Evolutionary conservation across 441 rosid species (phyloP).

Genomic region (Macaranga tanarius): DNA sequence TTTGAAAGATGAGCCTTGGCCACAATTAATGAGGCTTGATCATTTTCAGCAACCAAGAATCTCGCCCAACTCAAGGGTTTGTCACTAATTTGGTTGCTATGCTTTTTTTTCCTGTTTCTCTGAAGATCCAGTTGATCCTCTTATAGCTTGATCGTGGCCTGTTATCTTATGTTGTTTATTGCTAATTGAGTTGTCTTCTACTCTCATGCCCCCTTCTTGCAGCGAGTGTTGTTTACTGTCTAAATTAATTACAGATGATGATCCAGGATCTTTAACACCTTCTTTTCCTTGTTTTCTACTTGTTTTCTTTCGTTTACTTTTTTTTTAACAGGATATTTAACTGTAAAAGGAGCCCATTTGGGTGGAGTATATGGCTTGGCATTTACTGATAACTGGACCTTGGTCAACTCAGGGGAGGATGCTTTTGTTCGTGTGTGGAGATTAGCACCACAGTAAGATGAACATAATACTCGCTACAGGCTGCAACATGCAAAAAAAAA

Average conservation of each 20-base stretch:
- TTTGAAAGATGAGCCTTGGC: constrained; percentile 28
- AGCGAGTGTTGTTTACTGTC: not conserved
- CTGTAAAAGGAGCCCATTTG: constrained; percentile 81
- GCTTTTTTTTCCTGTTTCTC: constrained; percentile 33
- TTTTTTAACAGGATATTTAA: too few relatives aligned
- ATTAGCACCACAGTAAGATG: not conserved
- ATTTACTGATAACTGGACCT: constrained; percentile 12
- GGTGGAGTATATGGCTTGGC: constrained; percentile 56
- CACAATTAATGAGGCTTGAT: constrained; percentile 15
- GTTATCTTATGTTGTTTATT: constrained; percentile 10
- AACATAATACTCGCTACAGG: not conserved
- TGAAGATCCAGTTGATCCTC: not conserved
- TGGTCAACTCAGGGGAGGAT: constrained; percentile 12
- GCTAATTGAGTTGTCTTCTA: constrained; percentile 28
- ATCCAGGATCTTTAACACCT: constrained; percentile 16
- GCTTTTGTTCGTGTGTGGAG: constrained; percentile 17
- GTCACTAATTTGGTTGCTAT: constrained; percentile 1
- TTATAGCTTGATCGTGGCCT: not conserved
- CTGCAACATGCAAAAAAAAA: not conserved
- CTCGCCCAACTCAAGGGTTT: constrained; percentile 48
- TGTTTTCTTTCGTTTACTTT: too few relatives aligned
- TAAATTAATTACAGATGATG: constrained; percentile 12
- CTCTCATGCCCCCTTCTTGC: constrained; percentile 26
- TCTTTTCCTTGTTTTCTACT: not conserved
- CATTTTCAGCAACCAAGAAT: constrained; percentile 66